phyloP scores from a whole-genome alignment of 192 early-diverging fungal genomes.

The Mortierella hygrophila region DNA sequence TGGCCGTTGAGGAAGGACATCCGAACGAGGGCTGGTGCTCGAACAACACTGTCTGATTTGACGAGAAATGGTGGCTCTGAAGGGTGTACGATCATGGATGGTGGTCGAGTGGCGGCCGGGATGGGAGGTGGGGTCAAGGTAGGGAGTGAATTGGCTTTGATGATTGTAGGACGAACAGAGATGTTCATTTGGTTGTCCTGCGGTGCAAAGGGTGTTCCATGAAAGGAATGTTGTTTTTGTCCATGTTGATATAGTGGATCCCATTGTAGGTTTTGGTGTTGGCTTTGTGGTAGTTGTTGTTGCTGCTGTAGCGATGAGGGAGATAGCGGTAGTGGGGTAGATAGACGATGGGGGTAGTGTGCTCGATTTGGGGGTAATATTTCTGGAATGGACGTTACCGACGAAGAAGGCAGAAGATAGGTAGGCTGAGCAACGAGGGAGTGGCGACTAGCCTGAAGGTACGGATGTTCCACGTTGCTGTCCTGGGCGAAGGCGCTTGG shows the following conservation, averaged over 20 bases:
- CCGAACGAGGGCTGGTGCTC: constrained; percentile 7
- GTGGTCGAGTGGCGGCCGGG: background rate
- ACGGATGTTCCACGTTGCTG: background rate
- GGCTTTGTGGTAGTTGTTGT: background rate
- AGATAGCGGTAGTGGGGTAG: background rate
- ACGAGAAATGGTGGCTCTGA: background rate
- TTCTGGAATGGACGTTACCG: constrained; percentile 1
- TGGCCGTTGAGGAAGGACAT: background rate
- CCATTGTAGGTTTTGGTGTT: background rate
- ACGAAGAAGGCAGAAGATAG: background rate
- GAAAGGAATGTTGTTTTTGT: background rate
- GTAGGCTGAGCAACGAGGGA: background rate
- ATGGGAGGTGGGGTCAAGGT: background rate
- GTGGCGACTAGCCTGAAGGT: background rate
- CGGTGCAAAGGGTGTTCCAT: background rate
- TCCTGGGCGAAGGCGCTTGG: background rate
- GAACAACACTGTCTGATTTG: background rate
- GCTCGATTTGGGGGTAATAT: background rate
- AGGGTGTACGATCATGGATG: constrained; percentile 13
- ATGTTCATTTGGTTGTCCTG: background rate
- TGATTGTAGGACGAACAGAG: background rate
- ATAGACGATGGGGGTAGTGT: background rate
- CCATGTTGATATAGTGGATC: background rate
- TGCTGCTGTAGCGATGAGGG: background rate
- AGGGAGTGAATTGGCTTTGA: background rate